Percentiles rank a stretch among this genome's conserved stretches.
phyloP scores from a whole-genome alignment of 441 rosid genomes.

The Eugenia klotzschiana region DNA sequence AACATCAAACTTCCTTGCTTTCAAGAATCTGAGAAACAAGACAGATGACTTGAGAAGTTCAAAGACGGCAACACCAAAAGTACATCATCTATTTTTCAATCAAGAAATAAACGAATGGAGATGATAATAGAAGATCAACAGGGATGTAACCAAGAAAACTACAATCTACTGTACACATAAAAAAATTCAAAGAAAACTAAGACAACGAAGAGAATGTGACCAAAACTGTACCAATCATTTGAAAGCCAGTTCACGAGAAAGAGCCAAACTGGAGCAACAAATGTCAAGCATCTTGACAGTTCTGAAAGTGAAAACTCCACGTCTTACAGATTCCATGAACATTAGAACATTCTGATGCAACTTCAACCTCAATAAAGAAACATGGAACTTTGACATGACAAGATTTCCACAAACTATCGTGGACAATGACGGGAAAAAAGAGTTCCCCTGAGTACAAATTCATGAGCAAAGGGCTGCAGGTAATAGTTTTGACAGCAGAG shows the following conservation, averaged over 20 bases:
- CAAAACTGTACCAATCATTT: background rate
- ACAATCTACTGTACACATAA: background rate
- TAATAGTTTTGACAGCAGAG: background rate
- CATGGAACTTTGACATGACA: background rate
- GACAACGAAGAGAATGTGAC: background rate
- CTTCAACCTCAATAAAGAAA: background rate
- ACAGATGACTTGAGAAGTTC: background rate
- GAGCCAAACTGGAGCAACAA: background rate
- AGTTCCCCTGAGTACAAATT: background rate
- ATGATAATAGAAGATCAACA: background rate
- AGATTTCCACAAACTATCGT: background rate
- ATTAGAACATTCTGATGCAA: background rate
- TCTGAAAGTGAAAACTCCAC: background rate
- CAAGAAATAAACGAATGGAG: background rate
- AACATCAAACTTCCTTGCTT: conserved; percentile 6
- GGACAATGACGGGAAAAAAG: background rate
- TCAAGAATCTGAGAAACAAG: conserved; percentile 1
- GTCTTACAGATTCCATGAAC: background rate
- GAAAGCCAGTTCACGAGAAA: background rate
- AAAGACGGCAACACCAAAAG: background rate
- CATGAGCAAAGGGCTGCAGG: background rate
- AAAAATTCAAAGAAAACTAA: background rate
- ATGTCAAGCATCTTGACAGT: background rate
- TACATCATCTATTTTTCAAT: background rate
- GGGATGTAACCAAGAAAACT: background rate